phyloP scores from a whole-genome alignment of 2,329 filamentous ascomycete species.

The Penicillium italicum region DNA sequence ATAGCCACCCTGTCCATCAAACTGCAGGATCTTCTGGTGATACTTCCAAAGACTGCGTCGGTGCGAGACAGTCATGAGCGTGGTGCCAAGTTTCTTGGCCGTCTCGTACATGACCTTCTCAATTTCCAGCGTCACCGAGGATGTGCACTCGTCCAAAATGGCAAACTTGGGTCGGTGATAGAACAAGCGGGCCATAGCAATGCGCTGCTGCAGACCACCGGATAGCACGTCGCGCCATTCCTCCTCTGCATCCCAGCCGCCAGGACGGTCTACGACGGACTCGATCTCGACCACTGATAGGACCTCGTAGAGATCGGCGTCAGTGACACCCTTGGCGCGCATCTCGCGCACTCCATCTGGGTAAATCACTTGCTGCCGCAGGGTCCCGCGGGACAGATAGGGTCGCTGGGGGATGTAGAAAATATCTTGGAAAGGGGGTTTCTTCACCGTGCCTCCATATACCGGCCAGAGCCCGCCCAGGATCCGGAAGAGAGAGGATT shows the following conservation, averaged over 20 bases:
- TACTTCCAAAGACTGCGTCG: slow-evolving; percentile 93
- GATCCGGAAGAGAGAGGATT: slow-evolving; percentile 93
- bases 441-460: slow-evolving; percentile 88
- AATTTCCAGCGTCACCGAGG: slow-evolving; percentile 88
- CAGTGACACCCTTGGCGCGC: slow-evolving; percentile 76
- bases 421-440: slow-evolving; percentile 87
- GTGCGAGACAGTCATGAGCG: slow-evolving; percentile 94
- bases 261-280: slow-evolving; percentile 72
- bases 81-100: slow-evolving; percentile 85
- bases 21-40: slow-evolving; percentile 89
- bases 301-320: slow-evolving; percentile 73
- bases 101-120: slow-evolving; percentile 97
- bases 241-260: slow-evolving; percentile 87
- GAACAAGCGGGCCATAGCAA: slow-evolving; percentile 93
- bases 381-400: slow-evolving; percentile 82
- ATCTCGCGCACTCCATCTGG: slow-evolving; percentile 85
- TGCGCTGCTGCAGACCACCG: slow-evolving; percentile 87
- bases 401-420: slow-evolving; percentile 98
- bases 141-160: slow-evolving; percentile 96
- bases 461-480: slow-evolving; percentile 96
- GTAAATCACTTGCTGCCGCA: slow-evolving; percentile 97
- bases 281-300: slow-evolving; percentile 78
- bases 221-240: slow-evolving; percentile 96
- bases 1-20: slow-evolving; percentile 89
- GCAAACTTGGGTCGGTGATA: slow-evolving; percentile 92